Evolutionary conservation across 306 rosid genomes (phyloP).

Genomic region (Cucumis melo): DNA sequence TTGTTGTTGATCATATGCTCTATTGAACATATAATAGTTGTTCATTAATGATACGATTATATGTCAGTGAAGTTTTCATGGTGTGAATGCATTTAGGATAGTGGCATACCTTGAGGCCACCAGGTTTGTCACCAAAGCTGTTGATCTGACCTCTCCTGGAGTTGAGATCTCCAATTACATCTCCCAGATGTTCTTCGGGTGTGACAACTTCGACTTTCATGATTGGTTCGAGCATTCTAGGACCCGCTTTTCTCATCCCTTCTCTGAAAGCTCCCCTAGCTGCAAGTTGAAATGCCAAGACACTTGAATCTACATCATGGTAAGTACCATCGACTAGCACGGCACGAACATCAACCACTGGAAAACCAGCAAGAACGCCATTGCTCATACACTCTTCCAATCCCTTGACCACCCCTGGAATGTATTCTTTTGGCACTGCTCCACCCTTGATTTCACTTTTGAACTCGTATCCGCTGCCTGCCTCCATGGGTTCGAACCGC

Average conservation of each 20-base stretch:
- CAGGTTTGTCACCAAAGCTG: constrained; percentile 88
- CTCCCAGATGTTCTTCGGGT: constrained; percentile 92
- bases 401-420: constrained; percentile 98
- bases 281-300: constrained; percentile 88
- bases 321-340: constrained; percentile 72
- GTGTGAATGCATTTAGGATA: background rate
- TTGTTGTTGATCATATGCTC: background rate
- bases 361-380: constrained; percentile 94
- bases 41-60: background rate
- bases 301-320: constrained; percentile 97
- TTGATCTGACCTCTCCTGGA: constrained; percentile 98
- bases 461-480: constrained; percentile 86
- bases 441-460: constrained; percentile 99
- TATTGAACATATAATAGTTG: background rate
- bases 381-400: constrained; percentile 92
- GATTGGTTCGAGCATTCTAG: constrained; percentile 86
- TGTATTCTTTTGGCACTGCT: constrained; percentile 75
- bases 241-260: constrained; percentile 70
- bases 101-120: constrained; percentile 73
- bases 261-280: constrained; percentile 96
- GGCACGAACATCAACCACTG: constrained; percentile 85
- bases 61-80: background rate
- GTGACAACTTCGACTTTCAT: constrained; percentile 97
- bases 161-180: constrained; percentile 95
- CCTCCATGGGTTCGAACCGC: constrained; percentile 83